Conservation (phyloP, 169 alveolate species). For the Eimeria praecox region DNA sequence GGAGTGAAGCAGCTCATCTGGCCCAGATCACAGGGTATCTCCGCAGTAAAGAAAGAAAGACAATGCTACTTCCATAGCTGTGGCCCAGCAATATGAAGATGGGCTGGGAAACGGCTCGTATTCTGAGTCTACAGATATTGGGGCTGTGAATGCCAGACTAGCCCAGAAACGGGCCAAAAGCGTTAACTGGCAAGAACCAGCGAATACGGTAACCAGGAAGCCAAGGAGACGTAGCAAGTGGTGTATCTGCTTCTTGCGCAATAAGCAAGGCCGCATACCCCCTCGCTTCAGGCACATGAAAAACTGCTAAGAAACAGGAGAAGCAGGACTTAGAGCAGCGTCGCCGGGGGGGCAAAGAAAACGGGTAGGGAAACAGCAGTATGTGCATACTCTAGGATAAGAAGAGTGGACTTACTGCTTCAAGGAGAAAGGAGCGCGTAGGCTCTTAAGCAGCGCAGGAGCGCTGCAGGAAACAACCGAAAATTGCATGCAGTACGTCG, state of each 20-base stretch:
- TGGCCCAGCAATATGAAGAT: background rate
- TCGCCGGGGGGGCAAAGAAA: no score
- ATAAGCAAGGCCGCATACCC: no score
- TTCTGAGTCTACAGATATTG: background rate
- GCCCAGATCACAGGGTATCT: background rate
- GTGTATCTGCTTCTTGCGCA: background rate
- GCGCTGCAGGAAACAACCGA: background rate
- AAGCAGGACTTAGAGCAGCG: background rate
- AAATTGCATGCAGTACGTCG: background rate
- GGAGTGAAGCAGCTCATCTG: background rate
- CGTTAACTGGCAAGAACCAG: no score
- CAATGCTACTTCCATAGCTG: background rate
- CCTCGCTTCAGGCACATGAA: background rate
- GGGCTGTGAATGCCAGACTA: background rate
- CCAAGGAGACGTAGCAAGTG: no score
- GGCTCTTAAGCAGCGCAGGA: background rate
- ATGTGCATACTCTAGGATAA: background rate
- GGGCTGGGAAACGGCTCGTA: background rate
- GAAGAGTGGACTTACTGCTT: background rate
- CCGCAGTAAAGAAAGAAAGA: background rate
- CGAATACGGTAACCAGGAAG: background rate
- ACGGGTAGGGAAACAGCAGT: no score
- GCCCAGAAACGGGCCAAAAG: background rate
- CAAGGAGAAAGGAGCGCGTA: background rate
- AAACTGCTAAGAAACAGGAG: no score